Evolutionary conservation across 164 flowering plant genomes (phyloP), one percentile per base, ranked within the genome.

Genomic region (Umbellularia californica): DNA sequence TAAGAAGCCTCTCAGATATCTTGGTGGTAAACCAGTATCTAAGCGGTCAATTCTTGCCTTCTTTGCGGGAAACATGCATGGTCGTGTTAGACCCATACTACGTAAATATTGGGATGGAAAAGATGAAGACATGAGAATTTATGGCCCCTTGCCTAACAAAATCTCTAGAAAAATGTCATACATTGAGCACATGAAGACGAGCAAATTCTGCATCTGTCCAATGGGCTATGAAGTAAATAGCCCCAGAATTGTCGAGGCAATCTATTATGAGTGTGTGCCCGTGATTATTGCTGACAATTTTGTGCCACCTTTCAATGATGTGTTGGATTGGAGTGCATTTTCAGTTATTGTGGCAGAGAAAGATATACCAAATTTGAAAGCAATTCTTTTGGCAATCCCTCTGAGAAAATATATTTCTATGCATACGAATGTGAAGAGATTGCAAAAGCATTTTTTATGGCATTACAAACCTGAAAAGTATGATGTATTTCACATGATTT

Each of bases 51-150:
- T 79, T 35, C 72, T 79, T 17, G 76, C 81, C 19, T 79, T 79
- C 74, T 79, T 75, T 76, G 81, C 81, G 30, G 81, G 81, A 74
- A 72, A 79, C 55, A 75, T 75, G 75, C 81, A 79, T 72, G 81
- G 81, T 15, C 47, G 76, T 2, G 81, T 79, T 33, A 65, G 81
- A 17, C 81, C 81, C 25, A 64, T 63, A 10, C 65, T 79, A 28
- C 74, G 52, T 69, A 19, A 76, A 23, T 24, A 73, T 50, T 78
- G 80, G 80, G 66, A 28, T 30, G 74, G 64, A 17, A 78, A 78
- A 66, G 80, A 78, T 35, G 74, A 55, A 52, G 80, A 78, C 63
- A 78, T 78, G 80, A 78, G 60, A 71, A 78, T 78, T 23, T 78
- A 74, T 70, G 80, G 80, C 15, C 80, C 74, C 30, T 70, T 78